Percentiles rank a stretch among this genome's conserved stretches.
Evolutionary conservation across 208 protist species (phyloP).

Genomic region (Acanthamoeba royreba): DNA sequence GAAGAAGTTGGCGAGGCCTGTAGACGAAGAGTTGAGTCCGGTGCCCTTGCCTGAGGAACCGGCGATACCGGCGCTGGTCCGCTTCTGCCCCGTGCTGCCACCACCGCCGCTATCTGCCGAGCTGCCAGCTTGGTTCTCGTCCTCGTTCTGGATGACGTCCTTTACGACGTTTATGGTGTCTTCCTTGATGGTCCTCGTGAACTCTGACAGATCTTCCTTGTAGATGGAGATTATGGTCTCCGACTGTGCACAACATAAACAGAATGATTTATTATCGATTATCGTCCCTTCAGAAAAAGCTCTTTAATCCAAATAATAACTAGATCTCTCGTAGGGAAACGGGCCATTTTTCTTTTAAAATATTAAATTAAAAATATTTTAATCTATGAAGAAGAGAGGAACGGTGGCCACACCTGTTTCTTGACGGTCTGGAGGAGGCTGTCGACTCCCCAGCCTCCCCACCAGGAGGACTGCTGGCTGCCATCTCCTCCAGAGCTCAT

Average conservation of each 20-base stretch:
- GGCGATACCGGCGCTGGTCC: neutral
- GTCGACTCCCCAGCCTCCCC: neutral
- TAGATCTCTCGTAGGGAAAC: no score
- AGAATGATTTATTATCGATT: neutral
- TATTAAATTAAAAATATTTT: neutral
- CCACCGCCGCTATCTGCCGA: neutral
- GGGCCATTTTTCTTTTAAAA: no score
- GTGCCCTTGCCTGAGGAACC: neutral
- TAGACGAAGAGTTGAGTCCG: neutral
- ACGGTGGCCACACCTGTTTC: neutral
- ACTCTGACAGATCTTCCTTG: constrained; percentile 48
- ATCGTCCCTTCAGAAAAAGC: neutral
- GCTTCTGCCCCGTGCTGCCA: no score
- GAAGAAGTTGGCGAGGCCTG: constrained; percentile 1
- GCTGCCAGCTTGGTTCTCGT: neutral
- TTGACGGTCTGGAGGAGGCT: neutral
- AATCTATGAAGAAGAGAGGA: neutral
- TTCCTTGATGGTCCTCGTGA: constrained; percentile 46
- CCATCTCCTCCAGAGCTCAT: neutral
- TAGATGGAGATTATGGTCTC: constrained; percentile 43
- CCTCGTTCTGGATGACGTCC: neutral
- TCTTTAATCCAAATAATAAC: neutral
- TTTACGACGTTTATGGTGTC: constrained; percentile 33
- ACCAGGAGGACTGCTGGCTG: neutral
- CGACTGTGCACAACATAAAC: neutral